phyloP scores from a whole-genome alignment of 1,284 basidiomycete genomes.

The Paramarasmius palmivorus region DNA sequence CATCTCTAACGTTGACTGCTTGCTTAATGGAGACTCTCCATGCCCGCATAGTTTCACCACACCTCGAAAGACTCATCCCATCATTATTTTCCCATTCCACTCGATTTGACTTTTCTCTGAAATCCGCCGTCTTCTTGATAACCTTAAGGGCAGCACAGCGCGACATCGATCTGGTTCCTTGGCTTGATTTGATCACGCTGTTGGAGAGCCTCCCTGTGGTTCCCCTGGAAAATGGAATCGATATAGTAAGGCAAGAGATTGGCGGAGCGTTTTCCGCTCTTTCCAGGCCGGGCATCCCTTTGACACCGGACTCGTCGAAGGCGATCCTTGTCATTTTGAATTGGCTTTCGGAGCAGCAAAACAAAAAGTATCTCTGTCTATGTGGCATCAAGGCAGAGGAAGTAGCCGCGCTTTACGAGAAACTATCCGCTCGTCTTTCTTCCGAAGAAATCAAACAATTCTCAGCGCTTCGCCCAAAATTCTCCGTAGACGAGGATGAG shows the following conservation, averaged over 20 bases:
- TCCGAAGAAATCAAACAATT: slow-evolving; percentile 23
- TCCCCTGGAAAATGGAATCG: slow-evolving; percentile 21
- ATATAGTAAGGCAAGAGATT: slow-evolving; percentile 35
- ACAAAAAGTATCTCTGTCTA: slow-evolving; percentile 38
- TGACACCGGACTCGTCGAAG: slow-evolving; percentile 33
- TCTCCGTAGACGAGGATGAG: slow-evolving; percentile 35
- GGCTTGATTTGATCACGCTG: slow-evolving; percentile 23
- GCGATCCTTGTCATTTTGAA: slow-evolving; percentile 43
- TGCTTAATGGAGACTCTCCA: slow-evolving; percentile 33
- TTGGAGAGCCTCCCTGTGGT: slow-evolving; percentile 27
- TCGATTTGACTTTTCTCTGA: slow-evolving; percentile 39
- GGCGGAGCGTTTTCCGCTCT: slow-evolving; percentile 35
- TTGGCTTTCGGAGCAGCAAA: slow-evolving; percentile 44
- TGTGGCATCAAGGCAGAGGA: slow-evolving; percentile 38
- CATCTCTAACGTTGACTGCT: slow-evolving; percentile 27
- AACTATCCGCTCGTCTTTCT: slow-evolving; percentile 28
- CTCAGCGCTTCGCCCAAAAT: slow-evolving; percentile 23
- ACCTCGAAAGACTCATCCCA: slow-evolving; percentile 24
- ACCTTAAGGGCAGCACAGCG: slow-evolving; percentile 38
- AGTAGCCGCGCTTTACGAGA: slow-evolving; percentile 34
- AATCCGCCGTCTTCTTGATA: slow-evolving; percentile 43
- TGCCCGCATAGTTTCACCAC: slow-evolving; percentile 31
- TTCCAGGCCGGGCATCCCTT: slow-evolving; percentile 25
- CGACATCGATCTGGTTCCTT: slow-evolving; percentile 21
- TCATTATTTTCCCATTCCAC: slow-evolving; percentile 21